A percentile compares a stretch with the other conserved stretches of the same genome.
Evolutionary conservation across 1,284 basidiomycete species (phyloP).

Genomic region (Ustilago sp.): DNA sequence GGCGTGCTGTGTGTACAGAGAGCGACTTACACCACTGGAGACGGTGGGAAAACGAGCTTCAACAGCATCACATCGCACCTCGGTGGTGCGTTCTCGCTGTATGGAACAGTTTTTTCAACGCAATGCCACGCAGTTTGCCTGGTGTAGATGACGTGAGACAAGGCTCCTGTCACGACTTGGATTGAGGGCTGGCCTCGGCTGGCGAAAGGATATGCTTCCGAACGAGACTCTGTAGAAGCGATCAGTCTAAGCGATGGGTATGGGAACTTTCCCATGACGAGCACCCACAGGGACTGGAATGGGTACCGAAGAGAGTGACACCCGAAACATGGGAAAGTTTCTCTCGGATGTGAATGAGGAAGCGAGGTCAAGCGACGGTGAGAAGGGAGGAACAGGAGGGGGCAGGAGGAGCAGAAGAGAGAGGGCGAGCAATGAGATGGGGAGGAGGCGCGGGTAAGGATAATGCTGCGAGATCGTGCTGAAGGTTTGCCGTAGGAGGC

Average conservation of each 20-base stretch:
- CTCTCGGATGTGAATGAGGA: background rate
- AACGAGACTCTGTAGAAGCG: background rate
- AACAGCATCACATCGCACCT: background rate
- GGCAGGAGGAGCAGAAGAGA: background rate
- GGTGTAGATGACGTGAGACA: background rate
- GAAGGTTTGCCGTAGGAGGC: background rate
- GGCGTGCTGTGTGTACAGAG: background rate
- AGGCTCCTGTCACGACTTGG: background rate
- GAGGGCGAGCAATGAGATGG: background rate
- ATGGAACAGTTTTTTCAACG: background rate
- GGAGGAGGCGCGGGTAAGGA: background rate
- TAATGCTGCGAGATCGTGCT: background rate
- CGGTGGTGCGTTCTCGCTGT: background rate
- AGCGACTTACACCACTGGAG: background rate
- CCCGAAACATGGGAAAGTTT: constrained; percentile 8
- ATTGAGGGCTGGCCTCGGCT: constrained; percentile 6
- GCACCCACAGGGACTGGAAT: background rate
- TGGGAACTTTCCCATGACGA: constrained; percentile 23
- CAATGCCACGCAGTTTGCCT: background rate
- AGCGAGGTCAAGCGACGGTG: background rate
- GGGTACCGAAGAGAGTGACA: constrained; percentile 1
- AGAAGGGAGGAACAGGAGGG: background rate
- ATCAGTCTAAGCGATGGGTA: constrained; percentile 13
- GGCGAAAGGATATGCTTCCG: background rate
- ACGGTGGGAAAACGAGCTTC: background rate